phyloP scores from a whole-genome alignment of 2,329 filamentous ascomycete species.

The Fusarium papillatum region DNA sequence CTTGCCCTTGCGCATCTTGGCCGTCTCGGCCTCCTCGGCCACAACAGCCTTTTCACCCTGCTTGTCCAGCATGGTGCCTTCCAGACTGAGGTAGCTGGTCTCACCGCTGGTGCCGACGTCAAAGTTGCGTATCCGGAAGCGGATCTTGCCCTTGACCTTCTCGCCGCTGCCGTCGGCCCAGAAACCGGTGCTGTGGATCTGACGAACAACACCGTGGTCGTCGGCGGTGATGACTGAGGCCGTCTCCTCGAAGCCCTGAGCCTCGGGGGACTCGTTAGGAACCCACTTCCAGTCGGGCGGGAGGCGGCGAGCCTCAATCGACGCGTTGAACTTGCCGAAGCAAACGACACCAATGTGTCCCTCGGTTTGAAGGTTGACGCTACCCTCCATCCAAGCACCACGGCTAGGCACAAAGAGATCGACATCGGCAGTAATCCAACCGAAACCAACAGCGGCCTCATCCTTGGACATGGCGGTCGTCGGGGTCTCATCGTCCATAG shows the following conservation, averaged over 20 bases:
- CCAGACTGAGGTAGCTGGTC: constrained; percentile 86
- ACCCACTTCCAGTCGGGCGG: constrained; percentile 88
- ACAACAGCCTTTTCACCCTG: constrained; percentile 73
- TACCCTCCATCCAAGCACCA: constrained; percentile 83
- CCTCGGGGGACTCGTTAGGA: constrained; percentile 62
- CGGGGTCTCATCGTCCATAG: constrained; percentile 62
- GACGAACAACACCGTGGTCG: constrained; percentile 66
- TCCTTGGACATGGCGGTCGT: constrained; percentile 69
- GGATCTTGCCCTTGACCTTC: constrained; percentile 77
- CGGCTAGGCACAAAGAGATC: constrained; percentile 84
- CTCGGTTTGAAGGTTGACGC: constrained; percentile 88
- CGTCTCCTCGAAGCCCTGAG: constrained; percentile 56
- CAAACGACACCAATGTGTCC: constrained; percentile 91
- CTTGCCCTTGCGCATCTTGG: constrained; percentile 51
- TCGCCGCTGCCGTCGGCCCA: constrained; percentile 82
- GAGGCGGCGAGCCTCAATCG: constrained; percentile 82
- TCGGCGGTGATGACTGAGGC: constrained; percentile 56
- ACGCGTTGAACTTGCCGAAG: constrained; percentile 93
- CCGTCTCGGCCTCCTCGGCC: constrained; percentile 59
- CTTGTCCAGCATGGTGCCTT: constrained; percentile 85
- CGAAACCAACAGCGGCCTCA: constrained; percentile 89
- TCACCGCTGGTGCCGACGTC: constrained; percentile 83
- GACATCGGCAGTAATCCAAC: constrained; percentile 91
- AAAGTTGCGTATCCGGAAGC: constrained; percentile 87
- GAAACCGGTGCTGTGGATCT: constrained; percentile 73